Evolutionary conservation across 257 asterid species (phyloP).

Genomic region (Sherardia arvensis): DNA sequence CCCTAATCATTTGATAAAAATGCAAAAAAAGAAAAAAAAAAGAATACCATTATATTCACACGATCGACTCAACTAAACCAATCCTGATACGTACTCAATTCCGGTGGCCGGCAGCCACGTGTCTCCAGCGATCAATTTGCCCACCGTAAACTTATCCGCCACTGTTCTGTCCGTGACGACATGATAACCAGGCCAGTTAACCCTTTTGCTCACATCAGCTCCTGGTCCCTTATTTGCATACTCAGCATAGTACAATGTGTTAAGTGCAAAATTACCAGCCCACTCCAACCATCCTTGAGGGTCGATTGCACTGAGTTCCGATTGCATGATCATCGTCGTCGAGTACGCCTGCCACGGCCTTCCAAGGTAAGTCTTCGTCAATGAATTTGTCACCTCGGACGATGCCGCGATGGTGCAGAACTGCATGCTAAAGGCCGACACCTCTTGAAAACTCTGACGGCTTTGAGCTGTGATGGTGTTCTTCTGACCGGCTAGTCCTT

Average conservation of each 20-base stretch:
- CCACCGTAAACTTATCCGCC: conserved; percentile 37
- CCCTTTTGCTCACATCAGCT: conserved; percentile 36
- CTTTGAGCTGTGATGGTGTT: conserved; percentile 70
- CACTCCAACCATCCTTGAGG: conserved; percentile 63
- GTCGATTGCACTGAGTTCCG: conserved; percentile 32
- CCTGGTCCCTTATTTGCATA: conserved; percentile 53
- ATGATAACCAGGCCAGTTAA: conserved; percentile 54
- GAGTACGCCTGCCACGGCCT: conserved; percentile 59
- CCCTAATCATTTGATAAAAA: too few relatives aligned
- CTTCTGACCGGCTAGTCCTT: conserved; percentile 44
- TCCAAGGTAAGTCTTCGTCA: conserved; percentile 35
- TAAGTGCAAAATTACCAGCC: conserved; percentile 30
- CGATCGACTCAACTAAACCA: background rate
- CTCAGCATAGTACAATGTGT: conserved; percentile 46
- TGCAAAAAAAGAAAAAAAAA: too few relatives aligned
- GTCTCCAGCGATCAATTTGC: conserved; percentile 18
- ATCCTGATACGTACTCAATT: conserved; percentile 9
- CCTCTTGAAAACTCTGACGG: conserved; percentile 22
- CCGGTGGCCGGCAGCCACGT: conserved; percentile 23
- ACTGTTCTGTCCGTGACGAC: conserved; percentile 26
- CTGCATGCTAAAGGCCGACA: conserved; percentile 54
- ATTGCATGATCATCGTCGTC: conserved; percentile 49
- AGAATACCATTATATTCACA: too few relatives aligned
- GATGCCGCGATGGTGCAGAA: conserved; percentile 37
- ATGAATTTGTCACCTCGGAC: conserved; percentile 17